Evolutionary conservation across 129 eudicot species (phyloP).

Genomic region (Mikania micrantha): DNA sequence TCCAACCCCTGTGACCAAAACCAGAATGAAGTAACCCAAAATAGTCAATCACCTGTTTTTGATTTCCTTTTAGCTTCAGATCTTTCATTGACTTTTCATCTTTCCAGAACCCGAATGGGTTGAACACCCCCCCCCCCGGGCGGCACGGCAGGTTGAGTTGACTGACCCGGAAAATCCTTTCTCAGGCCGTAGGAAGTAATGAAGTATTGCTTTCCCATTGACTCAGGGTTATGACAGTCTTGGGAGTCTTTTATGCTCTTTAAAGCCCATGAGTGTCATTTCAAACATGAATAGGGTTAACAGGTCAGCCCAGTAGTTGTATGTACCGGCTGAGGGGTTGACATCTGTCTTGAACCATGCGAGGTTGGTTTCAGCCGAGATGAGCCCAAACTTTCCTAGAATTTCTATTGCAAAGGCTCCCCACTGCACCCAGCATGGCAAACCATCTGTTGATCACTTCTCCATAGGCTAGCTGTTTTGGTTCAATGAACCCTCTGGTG

Average conservation of each 20-base stretch:
- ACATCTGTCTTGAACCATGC: constrained; percentile 96
- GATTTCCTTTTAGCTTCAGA: constrained; percentile 74
- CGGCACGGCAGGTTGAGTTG: constrained; percentile 91
- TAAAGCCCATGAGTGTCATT: constrained; percentile 58
- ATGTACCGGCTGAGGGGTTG: constrained; percentile 81
- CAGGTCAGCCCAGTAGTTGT: constrained; percentile 85
- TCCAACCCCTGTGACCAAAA: constrained; percentile 79
- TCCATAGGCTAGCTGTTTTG: constrained; percentile 85
- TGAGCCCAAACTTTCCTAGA: constrained; percentile 70
- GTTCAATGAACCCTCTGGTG: constrained; percentile 88
- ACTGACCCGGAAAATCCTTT: constrained; percentile 69
- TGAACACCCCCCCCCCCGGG: constrained; percentile 88
- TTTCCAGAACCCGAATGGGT: constrained; percentile 79
- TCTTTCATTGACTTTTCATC: no score
- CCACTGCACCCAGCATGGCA: constrained; percentile 88
- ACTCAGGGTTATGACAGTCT: constrained; percentile 88
- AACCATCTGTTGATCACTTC: constrained; percentile 74
- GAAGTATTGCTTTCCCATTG: constrained; percentile 92
- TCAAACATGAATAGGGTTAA: constrained; percentile 76
- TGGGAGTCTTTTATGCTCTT: constrained; percentile 80
- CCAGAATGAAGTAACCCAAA: constrained; percentile 78
- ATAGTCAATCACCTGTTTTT: constrained; percentile 92
- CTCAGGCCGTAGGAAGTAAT: constrained; percentile 83
- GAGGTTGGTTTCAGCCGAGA: constrained; percentile 78
- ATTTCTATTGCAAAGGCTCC: constrained; percentile 89